phyloP scores from a whole-genome alignment of 73 alveolate species.

The Tetrahymena thermophila region DNA sequence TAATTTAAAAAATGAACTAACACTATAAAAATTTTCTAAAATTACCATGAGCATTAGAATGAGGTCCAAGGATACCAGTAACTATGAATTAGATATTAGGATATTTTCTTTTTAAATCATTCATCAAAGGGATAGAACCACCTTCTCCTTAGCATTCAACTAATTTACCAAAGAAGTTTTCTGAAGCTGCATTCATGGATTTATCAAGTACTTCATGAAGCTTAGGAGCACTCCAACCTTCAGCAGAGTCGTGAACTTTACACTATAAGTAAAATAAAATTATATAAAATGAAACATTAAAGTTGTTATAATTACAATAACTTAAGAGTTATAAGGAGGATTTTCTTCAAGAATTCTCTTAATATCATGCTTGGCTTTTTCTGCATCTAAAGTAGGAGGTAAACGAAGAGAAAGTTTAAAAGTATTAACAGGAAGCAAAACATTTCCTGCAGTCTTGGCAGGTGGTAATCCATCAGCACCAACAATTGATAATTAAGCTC shows the following conservation, averaged over 20 bases:
- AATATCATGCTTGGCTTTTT: conserved; percentile 55
- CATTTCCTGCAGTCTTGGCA: conserved; percentile 71
- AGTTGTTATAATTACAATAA: conserved; percentile 20
- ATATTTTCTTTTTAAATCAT: conserved; percentile 59
- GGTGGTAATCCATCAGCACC: conserved; percentile 87
- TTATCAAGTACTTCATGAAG: background rate
- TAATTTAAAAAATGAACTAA: background rate
- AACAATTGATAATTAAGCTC: conserved; percentile 66
- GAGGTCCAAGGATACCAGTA: conserved; percentile 77
- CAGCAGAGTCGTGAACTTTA: background rate
- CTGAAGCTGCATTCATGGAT: conserved; percentile 56
- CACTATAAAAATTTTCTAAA: background rate
- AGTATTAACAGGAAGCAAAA: conserved; percentile 50
- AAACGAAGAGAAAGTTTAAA: conserved; percentile 66
- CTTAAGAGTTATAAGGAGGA: conserved; percentile 63
- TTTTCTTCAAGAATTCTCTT: conserved; percentile 45
- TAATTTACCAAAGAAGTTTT: conserved; percentile 52
- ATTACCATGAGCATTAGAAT: conserved; percentile 64
- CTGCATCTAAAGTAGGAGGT: conserved; percentile 85
- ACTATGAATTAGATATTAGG: conserved; percentile 78
- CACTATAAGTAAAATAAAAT: conserved; percentile 20
- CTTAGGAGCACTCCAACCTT: conserved; percentile 1
- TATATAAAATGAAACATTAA: conserved; percentile 42
- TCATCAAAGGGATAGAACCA: conserved; percentile 87
- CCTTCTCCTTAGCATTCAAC: conserved; percentile 67